Evolutionary conservation across 2,329 filamentous ascomycete genomes (phyloP).

Genomic region (Trichoderma asperellum): DNA sequence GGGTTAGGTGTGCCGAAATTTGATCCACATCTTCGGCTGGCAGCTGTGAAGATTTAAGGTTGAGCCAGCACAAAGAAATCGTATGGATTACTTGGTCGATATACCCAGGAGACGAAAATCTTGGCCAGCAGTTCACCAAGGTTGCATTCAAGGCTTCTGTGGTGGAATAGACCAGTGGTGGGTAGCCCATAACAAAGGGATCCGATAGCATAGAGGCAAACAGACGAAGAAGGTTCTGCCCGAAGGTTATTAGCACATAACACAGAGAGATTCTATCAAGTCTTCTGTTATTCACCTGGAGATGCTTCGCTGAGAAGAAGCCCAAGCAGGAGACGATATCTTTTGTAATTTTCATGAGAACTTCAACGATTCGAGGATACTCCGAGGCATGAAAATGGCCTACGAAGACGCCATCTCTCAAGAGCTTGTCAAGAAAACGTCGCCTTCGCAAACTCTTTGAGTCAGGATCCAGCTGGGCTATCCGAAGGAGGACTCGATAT

Average conservation of each 20-base stretch:
- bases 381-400: constrained; percentile 63
- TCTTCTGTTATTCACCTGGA: constrained; percentile 54
- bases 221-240: constrained; percentile 69
- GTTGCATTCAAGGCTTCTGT: constrained; percentile 58
- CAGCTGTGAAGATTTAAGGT: constrained; percentile 42
- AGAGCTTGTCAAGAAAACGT: constrained; percentile 55
- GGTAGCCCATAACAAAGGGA: constrained; percentile 64
- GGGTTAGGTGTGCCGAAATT: constrained; percentile 28
- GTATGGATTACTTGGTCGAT: constrained; percentile 66
- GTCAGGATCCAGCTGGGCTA: constrained; percentile 48
- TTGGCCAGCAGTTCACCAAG: constrained; percentile 69
- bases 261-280: constrained; percentile 25
- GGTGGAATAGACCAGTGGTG: constrained; percentile 57
- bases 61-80: constrained; percentile 65
- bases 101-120: constrained; percentile 60
- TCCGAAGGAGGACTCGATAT: constrained; percentile 67
- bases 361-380: constrained; percentile 58
- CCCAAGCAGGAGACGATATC: constrained; percentile 60
- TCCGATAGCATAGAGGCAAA: constrained; percentile 67
- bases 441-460: constrained; percentile 37
- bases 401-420: constrained; percentile 60
- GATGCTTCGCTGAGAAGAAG: constrained; percentile 67
- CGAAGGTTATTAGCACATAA: not conserved
- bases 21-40: not conserved
- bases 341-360: constrained; percentile 57